Evolutionary conservation across 768 basidiomycete species (phyloP), one percentile per base, ranked within the genome.

Genomic region (Mycena belliarum): DNA sequence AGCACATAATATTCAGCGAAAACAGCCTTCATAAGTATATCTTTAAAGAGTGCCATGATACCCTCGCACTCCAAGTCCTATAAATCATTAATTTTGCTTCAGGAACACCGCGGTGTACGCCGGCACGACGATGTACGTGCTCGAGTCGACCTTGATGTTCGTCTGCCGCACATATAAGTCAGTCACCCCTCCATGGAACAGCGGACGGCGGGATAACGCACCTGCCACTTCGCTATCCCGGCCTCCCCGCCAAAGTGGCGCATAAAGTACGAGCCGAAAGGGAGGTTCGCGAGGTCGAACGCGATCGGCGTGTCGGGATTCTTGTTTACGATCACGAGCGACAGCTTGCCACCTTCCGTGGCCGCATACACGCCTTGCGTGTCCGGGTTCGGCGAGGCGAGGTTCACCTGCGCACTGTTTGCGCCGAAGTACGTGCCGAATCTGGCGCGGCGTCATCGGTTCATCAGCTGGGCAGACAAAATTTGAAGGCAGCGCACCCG

Each of bases 181-280:
- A 43, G 23, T 24, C 15, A 6, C 7, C 7, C 7, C 7, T 14
- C 14, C 15, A 25, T 12, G 5, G 23, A 72, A 52, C 38, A n/a
- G n/a, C n/a, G n/a, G n/a, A n/a, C 44, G 5, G 42, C 46, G 35
- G 18, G 6, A 14, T 49, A 25, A n/a, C 76, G 58, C 60, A 80
- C 80, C 78, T 83, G 81, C 76, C 76, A 84, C 70, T 82, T 82
- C 16, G 81, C 82, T 16, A 79, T 60, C 7, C 82, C 82, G 8
- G 82, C 77, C 24, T 65, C 72, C 47, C 82, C 82, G 60, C 82
- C 82, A 61, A 83, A 84, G 68, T 84, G 82, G n/a, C 81, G 76
- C 24, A 82, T 43, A 63, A 82, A 79, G 68, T 84, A 84, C 12
- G 63, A 67, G 7, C 82, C 82, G n/a, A 69, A 65, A 1, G 82